Evolutionary conservation across 768 basidiomycete genomes (phyloP).

Genomic region (Mycena vitilis): DNA sequence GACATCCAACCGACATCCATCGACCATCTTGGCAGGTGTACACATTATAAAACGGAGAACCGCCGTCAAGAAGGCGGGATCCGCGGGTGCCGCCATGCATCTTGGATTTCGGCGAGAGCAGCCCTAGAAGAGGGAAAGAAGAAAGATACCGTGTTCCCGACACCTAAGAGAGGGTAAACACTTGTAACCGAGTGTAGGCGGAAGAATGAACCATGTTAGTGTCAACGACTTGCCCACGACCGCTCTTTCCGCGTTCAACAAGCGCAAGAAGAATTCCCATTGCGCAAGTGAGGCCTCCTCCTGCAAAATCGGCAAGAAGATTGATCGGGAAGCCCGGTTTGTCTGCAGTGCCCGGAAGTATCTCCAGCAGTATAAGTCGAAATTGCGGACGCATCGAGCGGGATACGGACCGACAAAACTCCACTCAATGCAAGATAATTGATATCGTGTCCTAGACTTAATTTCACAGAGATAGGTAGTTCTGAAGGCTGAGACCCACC

Average conservation of each 20-base stretch:
- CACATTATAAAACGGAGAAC: constrained; percentile 81
- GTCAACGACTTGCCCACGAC: constrained; percentile 79
- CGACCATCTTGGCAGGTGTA: constrained; percentile 79
- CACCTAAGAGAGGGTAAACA: constrained; percentile 59
- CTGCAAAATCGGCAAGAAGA: constrained; percentile 85
- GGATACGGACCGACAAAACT: constrained; percentile 65
- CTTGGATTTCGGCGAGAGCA: constrained; percentile 46
- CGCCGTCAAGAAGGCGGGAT: constrained; percentile 75
- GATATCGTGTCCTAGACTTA: constrained; percentile 76
- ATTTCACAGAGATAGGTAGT: background rate
- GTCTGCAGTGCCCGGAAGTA: constrained; percentile 72
- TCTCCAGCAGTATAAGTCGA: constrained; percentile 48
- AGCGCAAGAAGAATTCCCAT: constrained; percentile 81
- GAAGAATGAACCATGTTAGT: constrained; percentile 73
- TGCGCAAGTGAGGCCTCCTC: constrained; percentile 80
- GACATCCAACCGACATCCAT: constrained; percentile 82
- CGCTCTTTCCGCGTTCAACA: constrained; percentile 71
- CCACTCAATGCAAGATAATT: constrained; percentile 88
- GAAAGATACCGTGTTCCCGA: constrained; percentile 84
- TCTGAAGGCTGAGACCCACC: constrained; percentile 54
- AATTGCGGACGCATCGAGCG: background rate
- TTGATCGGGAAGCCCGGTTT: constrained; percentile 83
- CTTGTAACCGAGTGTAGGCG: constrained; percentile 4
- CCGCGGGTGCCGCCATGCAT: constrained; percentile 62
- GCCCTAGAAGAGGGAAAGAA: constrained; percentile 72